Evolutionary conservation across 2,329 filamentous ascomycete species (phyloP).

Genomic region (Mariannaea sp.): DNA sequence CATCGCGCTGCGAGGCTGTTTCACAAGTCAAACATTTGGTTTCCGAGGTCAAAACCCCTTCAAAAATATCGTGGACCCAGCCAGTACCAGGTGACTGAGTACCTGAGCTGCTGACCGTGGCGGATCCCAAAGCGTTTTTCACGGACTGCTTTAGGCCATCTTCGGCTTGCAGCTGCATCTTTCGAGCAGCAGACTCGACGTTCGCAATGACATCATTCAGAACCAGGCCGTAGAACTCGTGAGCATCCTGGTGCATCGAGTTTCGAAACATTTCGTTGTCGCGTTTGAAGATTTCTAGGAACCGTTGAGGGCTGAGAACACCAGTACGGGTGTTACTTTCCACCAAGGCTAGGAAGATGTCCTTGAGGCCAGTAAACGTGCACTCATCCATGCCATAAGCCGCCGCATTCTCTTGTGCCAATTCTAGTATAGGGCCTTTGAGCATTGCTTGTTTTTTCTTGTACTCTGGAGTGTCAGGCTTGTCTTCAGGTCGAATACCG

Average conservation of each 20-base stretch:
- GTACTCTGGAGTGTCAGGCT: constrained; percentile 92
- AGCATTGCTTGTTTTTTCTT: constrained; percentile 96
- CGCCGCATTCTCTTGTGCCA: constrained; percentile 78
- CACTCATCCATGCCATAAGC: constrained; percentile 94
- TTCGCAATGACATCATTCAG: constrained; percentile 96
- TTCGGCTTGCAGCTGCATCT: constrained; percentile 52
- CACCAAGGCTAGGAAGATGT: constrained; percentile 92
- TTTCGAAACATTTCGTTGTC: constrained; percentile 98
- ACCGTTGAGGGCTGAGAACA: constrained; percentile 88
- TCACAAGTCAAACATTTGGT: constrained; percentile 97
- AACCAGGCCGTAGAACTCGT: constrained; percentile 93
- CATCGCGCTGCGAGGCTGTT: constrained; percentile 91
- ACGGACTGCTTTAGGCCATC: constrained; percentile 58
- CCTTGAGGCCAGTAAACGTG: constrained; percentile 91
- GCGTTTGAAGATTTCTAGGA: constrained; percentile 89
- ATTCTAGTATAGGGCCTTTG: constrained; percentile 82
- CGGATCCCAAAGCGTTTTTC: constrained; percentile 44
- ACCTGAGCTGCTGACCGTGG: constrained; percentile 45
- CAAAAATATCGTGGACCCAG: constrained; percentile 98
- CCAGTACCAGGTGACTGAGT: constrained; percentile 68
- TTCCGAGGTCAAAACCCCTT: constrained; percentile 92
- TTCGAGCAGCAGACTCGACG: constrained; percentile 83
- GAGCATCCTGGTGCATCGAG: constrained; percentile 97
- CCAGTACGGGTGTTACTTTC: constrained; percentile 81
- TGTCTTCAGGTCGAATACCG: constrained; percentile 79